Conservation (phyloP, 2,329 filamentous ascomycete species). For the Parafenestella ontariensis region DNA sequence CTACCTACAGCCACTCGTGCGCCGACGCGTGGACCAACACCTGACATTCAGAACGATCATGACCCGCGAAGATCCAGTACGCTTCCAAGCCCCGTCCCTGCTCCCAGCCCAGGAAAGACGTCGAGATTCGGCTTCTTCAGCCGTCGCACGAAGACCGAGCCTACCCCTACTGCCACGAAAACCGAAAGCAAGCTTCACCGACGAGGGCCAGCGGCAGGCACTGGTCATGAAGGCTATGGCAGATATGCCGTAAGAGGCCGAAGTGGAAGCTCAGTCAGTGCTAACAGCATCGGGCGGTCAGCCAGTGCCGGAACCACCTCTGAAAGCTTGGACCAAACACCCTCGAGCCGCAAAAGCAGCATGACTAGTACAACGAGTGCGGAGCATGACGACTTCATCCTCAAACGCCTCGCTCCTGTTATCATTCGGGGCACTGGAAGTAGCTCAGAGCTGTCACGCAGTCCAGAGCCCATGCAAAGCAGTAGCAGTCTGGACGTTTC, state of each 20-base stretch:
- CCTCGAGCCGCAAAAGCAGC: constrained; percentile 53
- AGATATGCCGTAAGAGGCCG: constrained; percentile 69
- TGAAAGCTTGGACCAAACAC: constrained; percentile 43
- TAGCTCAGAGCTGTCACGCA: constrained; percentile 44
- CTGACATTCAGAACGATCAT: constrained; percentile 49
- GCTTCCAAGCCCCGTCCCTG: constrained; percentile 54
- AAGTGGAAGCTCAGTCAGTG: constrained; percentile 65
- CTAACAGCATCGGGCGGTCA: constrained; percentile 57
- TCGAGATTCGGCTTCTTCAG: constrained; percentile 80
- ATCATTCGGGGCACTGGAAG: constrained; percentile 55
- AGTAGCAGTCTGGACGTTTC: constrained; percentile 44
- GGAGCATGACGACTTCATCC: constrained; percentile 56
- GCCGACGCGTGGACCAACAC: constrained; percentile 44
- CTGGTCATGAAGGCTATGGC: constrained; percentile 88
- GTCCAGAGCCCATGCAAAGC: constrained; percentile 47
- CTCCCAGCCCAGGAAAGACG: constrained; percentile 62
- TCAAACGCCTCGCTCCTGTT: constrained; percentile 54
- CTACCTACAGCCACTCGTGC: constrained; percentile 31
- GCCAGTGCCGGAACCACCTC: constrained; percentile 53
- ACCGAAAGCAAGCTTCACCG: constrained; percentile 62
- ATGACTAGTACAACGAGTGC: constrained; percentile 50
- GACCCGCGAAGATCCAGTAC: constrained; percentile 42
- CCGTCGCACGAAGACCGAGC: constrained; percentile 70
- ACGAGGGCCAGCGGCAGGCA: constrained; percentile 89
- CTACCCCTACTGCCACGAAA: constrained; percentile 61